A percentile compares a stretch with the other conserved stretches of the same genome.
Evolutionary conservation across 305 asterid species (phyloP).

Genomic region (Fraxinus latifolia): DNA sequence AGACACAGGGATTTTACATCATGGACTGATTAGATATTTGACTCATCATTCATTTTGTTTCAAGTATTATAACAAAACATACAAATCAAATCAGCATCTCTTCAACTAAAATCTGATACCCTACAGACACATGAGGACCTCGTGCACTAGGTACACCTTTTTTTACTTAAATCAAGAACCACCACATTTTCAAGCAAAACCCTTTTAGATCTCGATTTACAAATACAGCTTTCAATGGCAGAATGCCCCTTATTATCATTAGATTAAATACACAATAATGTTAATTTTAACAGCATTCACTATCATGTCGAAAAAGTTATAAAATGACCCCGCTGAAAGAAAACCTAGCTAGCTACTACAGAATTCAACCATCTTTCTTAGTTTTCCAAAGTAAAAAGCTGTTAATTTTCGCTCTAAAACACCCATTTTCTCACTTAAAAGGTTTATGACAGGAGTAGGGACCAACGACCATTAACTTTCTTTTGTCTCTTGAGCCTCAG

Average conservation of each 20-base stretch:
- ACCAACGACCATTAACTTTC: neutral
- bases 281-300: neutral
- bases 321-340: neutral
- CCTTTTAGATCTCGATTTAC: neutral
- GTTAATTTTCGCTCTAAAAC: neutral
- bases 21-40: neutral
- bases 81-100: neutral
- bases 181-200: neutral
- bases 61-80: neutral
- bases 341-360: neutral
- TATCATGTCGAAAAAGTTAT: neutral
- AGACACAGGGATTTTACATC: neutral
- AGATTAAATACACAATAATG: neutral
- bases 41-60: neutral
- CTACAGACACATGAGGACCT: neutral
- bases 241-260: neutral
- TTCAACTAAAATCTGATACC: neutral
- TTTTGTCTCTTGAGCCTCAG: neutral
- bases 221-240: neutral
- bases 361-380: neutral
- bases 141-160: neutral
- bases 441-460: neutral
- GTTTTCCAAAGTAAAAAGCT: neutral
- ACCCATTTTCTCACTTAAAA: neutral
- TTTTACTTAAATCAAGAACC: neutral